Percentiles rank a stretch among this genome's conserved stretches.
These are phyloP conservation scores for Carex parvula DNA, from an alignment of 176 grass and related monocot species.

Conservation along the genomic window DNA sequence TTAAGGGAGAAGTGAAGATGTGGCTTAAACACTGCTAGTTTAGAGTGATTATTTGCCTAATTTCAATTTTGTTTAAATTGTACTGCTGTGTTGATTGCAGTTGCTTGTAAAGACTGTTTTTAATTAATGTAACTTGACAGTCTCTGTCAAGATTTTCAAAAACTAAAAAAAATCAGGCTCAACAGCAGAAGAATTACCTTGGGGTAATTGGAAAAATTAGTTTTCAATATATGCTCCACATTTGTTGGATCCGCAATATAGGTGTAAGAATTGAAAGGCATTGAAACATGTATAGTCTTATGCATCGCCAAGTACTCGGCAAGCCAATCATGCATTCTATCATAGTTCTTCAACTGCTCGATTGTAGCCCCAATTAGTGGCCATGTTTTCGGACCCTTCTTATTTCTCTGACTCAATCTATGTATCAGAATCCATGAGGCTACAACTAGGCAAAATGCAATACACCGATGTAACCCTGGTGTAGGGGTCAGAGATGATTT, in stretches of 20 bases:
- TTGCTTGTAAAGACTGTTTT: too few species aligned
- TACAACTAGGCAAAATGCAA: conserved; percentile 37
- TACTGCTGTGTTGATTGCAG: too few species aligned
- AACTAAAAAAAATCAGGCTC: neutral
- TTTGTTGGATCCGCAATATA: conserved; percentile 86
- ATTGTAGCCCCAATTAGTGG: conserved; percentile 65
- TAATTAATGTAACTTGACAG: too few species aligned
- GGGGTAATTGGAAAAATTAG: conserved; percentile 91
- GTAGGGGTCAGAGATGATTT: conserved; percentile 22
- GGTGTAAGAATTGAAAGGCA: conserved; percentile 91
- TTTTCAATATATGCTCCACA: conserved; percentile 88
- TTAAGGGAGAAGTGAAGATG: too few species aligned
- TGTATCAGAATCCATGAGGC: conserved; percentile 67
- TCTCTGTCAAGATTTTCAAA: too few species aligned
- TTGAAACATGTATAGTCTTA: conserved; percentile 61
- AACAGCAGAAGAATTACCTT: conserved; percentile 44
- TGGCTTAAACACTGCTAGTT: too few species aligned
- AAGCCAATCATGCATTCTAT: conserved; percentile 93
- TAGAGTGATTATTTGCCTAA: too few species aligned
- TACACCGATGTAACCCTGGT: conserved; percentile 40
- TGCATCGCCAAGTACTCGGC: conserved; percentile 50
- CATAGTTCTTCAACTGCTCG: conserved; percentile 85
- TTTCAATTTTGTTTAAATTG: too few species aligned
- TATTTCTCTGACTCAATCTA: conserved; percentile 59
- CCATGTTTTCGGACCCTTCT: conserved; percentile 72